Conservation (phyloP, 2,329 filamentous ascomycete species). For the Colletotrichum filicis region DNA sequence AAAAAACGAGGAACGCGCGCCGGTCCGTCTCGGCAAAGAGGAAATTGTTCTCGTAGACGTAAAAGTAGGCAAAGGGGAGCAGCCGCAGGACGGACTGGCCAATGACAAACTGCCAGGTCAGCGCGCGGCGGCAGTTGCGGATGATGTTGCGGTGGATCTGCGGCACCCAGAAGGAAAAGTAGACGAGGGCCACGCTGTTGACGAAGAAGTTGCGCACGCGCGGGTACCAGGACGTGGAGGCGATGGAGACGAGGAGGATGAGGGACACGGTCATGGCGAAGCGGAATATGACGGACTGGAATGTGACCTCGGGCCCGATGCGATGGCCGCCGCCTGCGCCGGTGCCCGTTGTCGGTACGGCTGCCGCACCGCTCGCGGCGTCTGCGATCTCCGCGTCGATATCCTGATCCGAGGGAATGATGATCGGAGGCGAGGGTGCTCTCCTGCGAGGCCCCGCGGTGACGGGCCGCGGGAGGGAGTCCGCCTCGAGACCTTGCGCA, state of each 20-base stretch:
- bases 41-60: conserved; percentile 81
- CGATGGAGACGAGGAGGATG: conserved; percentile 68
- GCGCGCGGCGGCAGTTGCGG: conserved; percentile 89
- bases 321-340: neutral
- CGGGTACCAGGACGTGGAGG: conserved; percentile 70
- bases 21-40: conserved; percentile 79
- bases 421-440: conserved; percentile 58
- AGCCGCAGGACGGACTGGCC: conserved; percentile 85
- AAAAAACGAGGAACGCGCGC: conserved; percentile 71
- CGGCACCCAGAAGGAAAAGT: conserved; percentile 91
- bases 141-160: conserved; percentile 92
- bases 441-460: conserved; percentile 44
- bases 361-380: conserved; percentile 41
- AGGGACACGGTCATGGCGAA: conserved; percentile 66
- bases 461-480: conserved; percentile 53
- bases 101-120: conserved; percentile 91
- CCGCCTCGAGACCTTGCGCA: conserved; percentile 39
- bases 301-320: conserved; percentile 47
- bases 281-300: conserved; percentile 67
- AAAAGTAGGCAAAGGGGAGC: conserved; percentile 87
- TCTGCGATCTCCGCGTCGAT: conserved; percentile 67
- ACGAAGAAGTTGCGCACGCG: conserved; percentile 65
- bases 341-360: conserved; percentile 38
- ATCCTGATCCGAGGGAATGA: conserved; percentile 73
- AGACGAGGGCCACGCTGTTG: conserved; percentile 75